Evolutionary conservation across 352 stramenopile genomes (phyloP), one percentile per base, ranked within the genome.

Genomic region (Globisporangium parvum): DNA sequence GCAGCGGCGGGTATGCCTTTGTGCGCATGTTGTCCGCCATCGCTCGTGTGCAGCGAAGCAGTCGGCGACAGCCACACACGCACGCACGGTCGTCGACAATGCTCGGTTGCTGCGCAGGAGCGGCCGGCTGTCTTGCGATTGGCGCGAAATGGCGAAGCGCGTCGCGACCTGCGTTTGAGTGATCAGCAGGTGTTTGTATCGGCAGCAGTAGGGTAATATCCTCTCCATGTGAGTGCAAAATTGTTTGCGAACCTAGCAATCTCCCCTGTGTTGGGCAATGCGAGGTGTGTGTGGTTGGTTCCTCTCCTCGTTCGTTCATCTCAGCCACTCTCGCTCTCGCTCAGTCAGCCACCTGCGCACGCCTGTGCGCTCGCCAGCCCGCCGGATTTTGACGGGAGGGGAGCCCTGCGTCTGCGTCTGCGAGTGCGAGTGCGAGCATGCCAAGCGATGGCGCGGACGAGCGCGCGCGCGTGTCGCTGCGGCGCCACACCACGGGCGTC

Each of bases 401-500:
- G n/a, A 8, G 26, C 35, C 24, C 14, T 21, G n/a, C 24, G 17
- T 37, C 47, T 37, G 6, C 3, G 18, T 11, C 26, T n/a, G 26
- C 26, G 24, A 24, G 26, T 28, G 15, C 26, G 31, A 46, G 18
- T 37, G 50, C 18, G 20, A 17, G 35, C 23, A 57, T 62, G 56
- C 33, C 33, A 41, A 53, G n/a, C 21, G 49, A 51, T 17, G 31
- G 35, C 33, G 20, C 23, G 3, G 66, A 52, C 21, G 65, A 77
- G 33, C 28, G 66, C 3, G 31, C 45, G 53, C 77, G 76, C 51
- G 70, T 88, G 57, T 67, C 60, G 48, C 58, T 93, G 59, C 83
- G 80, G 31, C 77, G 83, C 49, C 80, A 90, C 62, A 93, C 83
- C 3, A 93, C 83, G 24, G 83, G 83, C 46, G 83, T 82, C 55